Evolutionary conservation across 2,329 filamentous ascomycete genomes (phyloP).

Genomic region (Pezizomycotina sp.): DNA sequence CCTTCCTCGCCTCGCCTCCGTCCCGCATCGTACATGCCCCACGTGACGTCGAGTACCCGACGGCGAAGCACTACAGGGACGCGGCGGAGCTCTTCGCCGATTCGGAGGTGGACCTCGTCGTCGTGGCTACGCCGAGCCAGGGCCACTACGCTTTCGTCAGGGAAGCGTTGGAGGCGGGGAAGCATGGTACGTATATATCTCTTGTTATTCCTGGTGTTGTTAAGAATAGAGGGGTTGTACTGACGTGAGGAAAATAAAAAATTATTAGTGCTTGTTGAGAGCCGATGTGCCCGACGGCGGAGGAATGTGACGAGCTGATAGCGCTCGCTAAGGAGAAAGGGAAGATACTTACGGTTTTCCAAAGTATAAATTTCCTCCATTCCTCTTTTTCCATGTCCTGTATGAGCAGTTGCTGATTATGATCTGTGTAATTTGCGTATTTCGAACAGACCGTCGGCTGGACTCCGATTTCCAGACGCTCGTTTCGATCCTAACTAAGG

Average conservation of each 20-base stretch:
- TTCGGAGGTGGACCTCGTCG: constrained; percentile 27
- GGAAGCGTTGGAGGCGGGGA: constrained; percentile 27
- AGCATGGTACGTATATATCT: constrained; percentile 28
- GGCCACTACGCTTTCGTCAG: constrained; percentile 27
- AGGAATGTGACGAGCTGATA: constrained; percentile 28
- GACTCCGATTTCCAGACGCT: constrained; percentile 31
- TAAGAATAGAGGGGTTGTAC: not conserved
- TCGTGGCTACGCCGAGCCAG: constrained; percentile 28
- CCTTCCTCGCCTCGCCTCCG: too few species aligned
- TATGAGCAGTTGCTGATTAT: too few species aligned
- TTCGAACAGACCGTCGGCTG: constrained; percentile 27
- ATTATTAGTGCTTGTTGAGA: constrained; percentile 31
- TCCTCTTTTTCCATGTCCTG: constrained; percentile 7
- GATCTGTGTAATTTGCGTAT: too few species aligned
- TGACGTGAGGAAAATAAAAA: constrained; percentile 1
- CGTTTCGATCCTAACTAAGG: constrained; percentile 18
- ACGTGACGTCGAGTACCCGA: constrained; percentile 37
- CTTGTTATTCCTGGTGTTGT: not conserved
- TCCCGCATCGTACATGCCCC: constrained; percentile 25
- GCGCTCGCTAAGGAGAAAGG: constrained; percentile 25
- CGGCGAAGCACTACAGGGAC: constrained; percentile 28
- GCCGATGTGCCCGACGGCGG: constrained; percentile 28
- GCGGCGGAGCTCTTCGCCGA: constrained; percentile 29
- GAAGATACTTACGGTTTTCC: constrained; percentile 29
- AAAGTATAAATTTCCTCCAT: constrained; percentile 25